Evolutionary conservation across 108 stramenopile genomes (phyloP).

Genomic region (Skeletonema costatum): DNA sequence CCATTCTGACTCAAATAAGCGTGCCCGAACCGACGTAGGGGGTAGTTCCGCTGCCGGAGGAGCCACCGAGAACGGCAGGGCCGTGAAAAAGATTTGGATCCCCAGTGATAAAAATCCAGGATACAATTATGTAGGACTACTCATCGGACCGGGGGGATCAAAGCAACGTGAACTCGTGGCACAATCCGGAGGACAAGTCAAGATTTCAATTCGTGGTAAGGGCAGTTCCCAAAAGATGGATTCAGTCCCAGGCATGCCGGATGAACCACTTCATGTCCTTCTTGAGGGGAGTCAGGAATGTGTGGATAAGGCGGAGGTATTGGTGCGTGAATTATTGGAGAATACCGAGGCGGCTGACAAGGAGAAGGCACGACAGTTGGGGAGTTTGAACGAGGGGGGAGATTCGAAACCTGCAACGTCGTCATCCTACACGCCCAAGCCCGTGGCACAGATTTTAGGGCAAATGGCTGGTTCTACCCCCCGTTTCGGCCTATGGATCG

Average conservation of each 20-base stretch:
- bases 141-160: constrained; percentile 55
- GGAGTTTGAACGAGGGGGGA: constrained; percentile 40
- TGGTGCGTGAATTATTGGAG: constrained; percentile 59
- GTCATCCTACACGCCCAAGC: constrained; percentile 65
- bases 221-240: constrained; percentile 29
- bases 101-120: constrained; percentile 49
- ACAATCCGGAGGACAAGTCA: constrained; percentile 44
- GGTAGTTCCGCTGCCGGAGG: neutral
- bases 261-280: constrained; percentile 77
- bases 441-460: constrained; percentile 80
- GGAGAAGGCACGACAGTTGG: constrained; percentile 67
- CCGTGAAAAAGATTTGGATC: constrained; percentile 44
- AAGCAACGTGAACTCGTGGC: constrained; percentile 56
- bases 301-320: constrained; percentile 54
- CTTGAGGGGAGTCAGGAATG: constrained; percentile 56
- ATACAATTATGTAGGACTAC: constrained; percentile 56
- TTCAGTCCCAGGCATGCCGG: constrained; percentile 26
- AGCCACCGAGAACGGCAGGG: constrained; percentile 40
- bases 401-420: neutral
- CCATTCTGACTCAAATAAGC: constrained; percentile 16
- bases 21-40: constrained; percentile 7
- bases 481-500: constrained; percentile 48
- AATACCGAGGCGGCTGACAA: constrained; percentile 57
- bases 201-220: constrained; percentile 50
- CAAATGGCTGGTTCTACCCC: constrained; percentile 35